Base-by-base conservation (phyloP, 768 basidiomycete species). In the Dentipellis fragilis region DNA sequence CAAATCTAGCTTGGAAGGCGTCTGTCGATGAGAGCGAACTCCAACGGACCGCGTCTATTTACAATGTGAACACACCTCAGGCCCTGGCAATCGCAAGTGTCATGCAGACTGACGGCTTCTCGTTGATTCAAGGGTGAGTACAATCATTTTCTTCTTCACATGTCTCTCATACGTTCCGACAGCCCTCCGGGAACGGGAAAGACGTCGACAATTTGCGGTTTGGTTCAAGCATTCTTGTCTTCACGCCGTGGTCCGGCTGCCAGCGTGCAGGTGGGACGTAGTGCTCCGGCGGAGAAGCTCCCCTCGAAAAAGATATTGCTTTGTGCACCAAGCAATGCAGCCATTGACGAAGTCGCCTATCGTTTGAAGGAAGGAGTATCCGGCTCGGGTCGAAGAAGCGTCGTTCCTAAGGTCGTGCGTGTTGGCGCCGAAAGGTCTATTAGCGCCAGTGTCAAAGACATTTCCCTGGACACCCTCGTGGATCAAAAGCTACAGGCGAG, bases 141-240 rank as follows among this genome's bases (percentile, higher is more conserved):
- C 35, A 39, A 55, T 36, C 11, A 7, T 47, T 49, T 17, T 10
- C 54, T 50, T 14, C 5, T 19, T 36, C 10, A 5, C 9, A 35
- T 29, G 14, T 22, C 6, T 14, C 4, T 16, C 23, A 8, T 11
- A 12, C 36, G 4, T 47, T 45, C 21, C 16, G 39, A 53, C 59
- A 94, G 95, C 21, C 96, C 96, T 37, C 96, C 96, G 1, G 96
- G 96, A 54, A 99, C 96, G 0, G 96, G 96, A 11, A 99, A 99
- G 72, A 99, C 96, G 9, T 95, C 91, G 19, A 99, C 96, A 1
- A 98, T 99, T 59, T 92, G 92, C 62, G 93, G 91, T 19, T 76
- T 99, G n/a, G 87, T 96, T 6, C 84, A 89, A 42, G 80, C 85
- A 4, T 92, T 87, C 65, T 67, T 96, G 39, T 80, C 85, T 2